Evolutionary conservation across 768 basidiomycete genomes (phyloP).

Genomic region (Goffeauzyma gilvescens): DNA sequence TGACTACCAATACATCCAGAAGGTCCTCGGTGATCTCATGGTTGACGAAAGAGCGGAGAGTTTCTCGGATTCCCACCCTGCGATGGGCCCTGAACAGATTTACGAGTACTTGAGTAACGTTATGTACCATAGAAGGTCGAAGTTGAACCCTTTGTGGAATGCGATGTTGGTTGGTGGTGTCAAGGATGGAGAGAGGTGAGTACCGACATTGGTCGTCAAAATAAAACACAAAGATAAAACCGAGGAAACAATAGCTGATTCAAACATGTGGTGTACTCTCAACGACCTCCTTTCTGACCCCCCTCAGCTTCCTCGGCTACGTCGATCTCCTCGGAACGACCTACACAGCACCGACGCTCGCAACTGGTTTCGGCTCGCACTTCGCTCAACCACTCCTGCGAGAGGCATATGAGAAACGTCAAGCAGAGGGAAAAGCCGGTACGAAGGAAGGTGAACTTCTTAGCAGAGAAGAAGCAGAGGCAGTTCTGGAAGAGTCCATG

Average conservation of each 20-base stretch:
- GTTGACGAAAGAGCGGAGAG: conserved; percentile 39
- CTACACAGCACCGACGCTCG: conserved; percentile 76
- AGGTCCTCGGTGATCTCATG: conserved; percentile 55
- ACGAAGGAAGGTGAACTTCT: conserved; percentile 33
- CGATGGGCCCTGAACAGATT: conserved; percentile 67
- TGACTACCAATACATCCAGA: conserved; percentile 86
- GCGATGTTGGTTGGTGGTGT: conserved; percentile 77
- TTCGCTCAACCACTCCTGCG: conserved; percentile 85
- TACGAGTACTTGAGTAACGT: conserved; percentile 79
- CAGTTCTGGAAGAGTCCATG: conserved; percentile 69
- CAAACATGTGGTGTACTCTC: not conserved
- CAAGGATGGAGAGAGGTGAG: conserved; percentile 61
- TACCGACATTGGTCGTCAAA: no score
- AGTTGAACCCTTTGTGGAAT: conserved; percentile 92
- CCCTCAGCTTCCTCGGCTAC: conserved; percentile 63
- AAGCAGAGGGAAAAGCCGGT: conserved; percentile 35
- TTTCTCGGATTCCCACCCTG: conserved; percentile 60
- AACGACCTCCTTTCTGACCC: no score
- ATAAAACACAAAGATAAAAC: no score
- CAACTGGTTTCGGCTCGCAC: conserved; percentile 82
- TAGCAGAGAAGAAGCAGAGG: conserved; percentile 57
- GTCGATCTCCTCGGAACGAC: conserved; percentile 95
- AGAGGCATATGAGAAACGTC: conserved; percentile 67
- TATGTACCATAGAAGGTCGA: conserved; percentile 72
- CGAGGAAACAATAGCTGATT: not conserved